Evolutionary conservation across 225 moss, liverwort and hornwort species (phyloP), one percentile per base, ranked within the genome.

Genomic region (Polytrichum commune): DNA sequence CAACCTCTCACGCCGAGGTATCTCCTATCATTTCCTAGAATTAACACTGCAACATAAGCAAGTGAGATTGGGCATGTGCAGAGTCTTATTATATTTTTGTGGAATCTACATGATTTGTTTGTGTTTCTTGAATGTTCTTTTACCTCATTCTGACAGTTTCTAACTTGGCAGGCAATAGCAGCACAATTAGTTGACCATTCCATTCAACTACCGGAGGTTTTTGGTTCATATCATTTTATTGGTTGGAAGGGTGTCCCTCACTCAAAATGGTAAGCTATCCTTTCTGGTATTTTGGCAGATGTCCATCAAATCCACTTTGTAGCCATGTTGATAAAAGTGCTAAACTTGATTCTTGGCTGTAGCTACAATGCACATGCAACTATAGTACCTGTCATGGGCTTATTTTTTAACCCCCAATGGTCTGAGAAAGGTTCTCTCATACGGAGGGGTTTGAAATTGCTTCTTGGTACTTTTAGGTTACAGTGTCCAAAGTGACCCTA

Each of bases 151-250:
- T 7, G 5, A 5, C 5, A 27, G 22, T 63, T 63, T 63, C 18
- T 63, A 28, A 26, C 25, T 29, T 66, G 62, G 65, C 90, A 95
- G 93, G 80, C 66, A 25, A 85, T 96, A 54, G 87, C 74, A 57
- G 72, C 76, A 55, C 89, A 81, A n/a, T 86, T 93, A 26, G 73
- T 79, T 66, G 73, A 68, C 29, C 82, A 90, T 60, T 73, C 61
- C 69, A 88, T 92, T 35, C 78, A 74, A 28, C 77, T 97, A 38
- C 87, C 86, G 77, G 72, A 72, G 63, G 78, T 86, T 78, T 89
- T 97, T 77, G 92, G 90, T 33, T 62, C 73, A 7, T 97, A 97
- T 77, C 79, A 80, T 55, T 72, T 97, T 66, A 84, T 81, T 28
- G 86, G 84, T 25, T 97, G 92, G 90, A 92, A 89, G 77, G 74